phyloP scores from a whole-genome alignment of 805 yeast species.

The Geotrichum ghanense region DNA sequence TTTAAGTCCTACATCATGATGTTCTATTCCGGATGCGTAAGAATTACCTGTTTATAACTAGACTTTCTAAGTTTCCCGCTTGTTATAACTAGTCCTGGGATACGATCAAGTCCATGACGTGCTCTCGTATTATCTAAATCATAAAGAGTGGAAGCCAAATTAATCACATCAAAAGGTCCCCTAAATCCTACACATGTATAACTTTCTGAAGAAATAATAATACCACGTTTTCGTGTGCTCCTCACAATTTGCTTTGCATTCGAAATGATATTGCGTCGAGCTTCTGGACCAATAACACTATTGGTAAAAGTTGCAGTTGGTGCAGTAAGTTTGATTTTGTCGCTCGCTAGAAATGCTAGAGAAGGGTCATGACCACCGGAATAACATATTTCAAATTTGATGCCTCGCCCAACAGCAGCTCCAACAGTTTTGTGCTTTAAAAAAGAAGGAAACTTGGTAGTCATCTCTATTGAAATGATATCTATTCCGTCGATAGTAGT shows the following conservation, averaged over 20 bases:
- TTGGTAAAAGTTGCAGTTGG: constrained; percentile 16
- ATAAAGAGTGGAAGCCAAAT: constrained; percentile 44
- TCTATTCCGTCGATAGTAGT: constrained; percentile 65
- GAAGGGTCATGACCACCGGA: constrained; percentile 9
- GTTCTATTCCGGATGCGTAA: not conserved
- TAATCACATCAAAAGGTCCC: constrained; percentile 55
- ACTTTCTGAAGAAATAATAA: constrained; percentile 74
- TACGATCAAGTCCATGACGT: constrained; percentile 43
- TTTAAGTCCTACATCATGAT: too few species aligned
- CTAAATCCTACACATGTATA: constrained; percentile 37
- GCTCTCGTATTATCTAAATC: constrained; percentile 62
- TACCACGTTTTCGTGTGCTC: constrained; percentile 70
- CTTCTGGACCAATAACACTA: constrained; percentile 22
- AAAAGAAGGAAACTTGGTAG: constrained; percentile 57
- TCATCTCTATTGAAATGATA: constrained; percentile 60
- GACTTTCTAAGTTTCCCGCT: constrained; percentile 64
- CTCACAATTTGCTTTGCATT: constrained; percentile 67
- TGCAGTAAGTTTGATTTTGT: constrained; percentile 10
- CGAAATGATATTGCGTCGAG: constrained; percentile 53
- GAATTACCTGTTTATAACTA: constrained; percentile 62
- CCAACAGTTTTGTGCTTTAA: constrained; percentile 77
- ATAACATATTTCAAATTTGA: constrained; percentile 71
- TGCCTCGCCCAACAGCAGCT: constrained; percentile 72
- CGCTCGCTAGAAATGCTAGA: constrained; percentile 5
- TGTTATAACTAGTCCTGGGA: constrained; percentile 52